A percentile compares a stretch with the other conserved stretches of the same genome.
These are phyloP conservation scores for Fusarium ambrosium DNA, from an alignment of 2,329 filamentous ascomycete species.

Conservation along the genomic window DNA sequence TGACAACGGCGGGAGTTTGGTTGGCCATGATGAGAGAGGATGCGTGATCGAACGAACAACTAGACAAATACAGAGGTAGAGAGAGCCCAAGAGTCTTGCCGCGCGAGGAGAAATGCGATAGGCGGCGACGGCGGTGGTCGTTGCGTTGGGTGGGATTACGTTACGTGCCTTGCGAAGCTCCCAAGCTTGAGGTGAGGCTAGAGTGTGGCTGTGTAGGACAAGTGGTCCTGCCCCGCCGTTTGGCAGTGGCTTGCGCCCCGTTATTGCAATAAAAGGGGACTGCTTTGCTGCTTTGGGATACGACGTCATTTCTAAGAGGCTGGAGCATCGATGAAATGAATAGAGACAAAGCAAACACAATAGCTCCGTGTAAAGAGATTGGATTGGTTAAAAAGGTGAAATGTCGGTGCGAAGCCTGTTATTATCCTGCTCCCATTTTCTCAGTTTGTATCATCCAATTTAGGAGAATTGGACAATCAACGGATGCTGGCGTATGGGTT, in stretches of 20 bases:
- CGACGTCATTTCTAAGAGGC: conserved; percentile 8
- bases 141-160: conserved; percentile 46
- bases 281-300: neutral
- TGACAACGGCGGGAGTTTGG: conserved; percentile 99
- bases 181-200: conserved; percentile 43
- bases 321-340: neutral
- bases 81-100: conserved; percentile 27
- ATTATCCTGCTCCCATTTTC: neutral
- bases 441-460: neutral
- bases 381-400: neutral
- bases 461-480: neutral
- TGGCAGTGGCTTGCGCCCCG: conserved; percentile 18
- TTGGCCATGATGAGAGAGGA: conserved; percentile 78
- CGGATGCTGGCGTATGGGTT: neutral
- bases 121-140: conserved; percentile 41
- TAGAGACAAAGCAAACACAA: conserved; percentile 1
- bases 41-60: conserved; percentile 42
- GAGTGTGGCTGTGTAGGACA: conserved; percentile 38
- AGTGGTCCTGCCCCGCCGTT: conserved; percentile 39
- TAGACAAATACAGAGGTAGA: conserved; percentile 17
- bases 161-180: conserved; percentile 47
- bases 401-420: neutral
- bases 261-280: conserved; percentile 28
- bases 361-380: neutral
- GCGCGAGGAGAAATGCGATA: conserved; percentile 37